Base-by-base conservation (phyloP, 129 eudicot species). In the Artemisia argyi region DNA sequence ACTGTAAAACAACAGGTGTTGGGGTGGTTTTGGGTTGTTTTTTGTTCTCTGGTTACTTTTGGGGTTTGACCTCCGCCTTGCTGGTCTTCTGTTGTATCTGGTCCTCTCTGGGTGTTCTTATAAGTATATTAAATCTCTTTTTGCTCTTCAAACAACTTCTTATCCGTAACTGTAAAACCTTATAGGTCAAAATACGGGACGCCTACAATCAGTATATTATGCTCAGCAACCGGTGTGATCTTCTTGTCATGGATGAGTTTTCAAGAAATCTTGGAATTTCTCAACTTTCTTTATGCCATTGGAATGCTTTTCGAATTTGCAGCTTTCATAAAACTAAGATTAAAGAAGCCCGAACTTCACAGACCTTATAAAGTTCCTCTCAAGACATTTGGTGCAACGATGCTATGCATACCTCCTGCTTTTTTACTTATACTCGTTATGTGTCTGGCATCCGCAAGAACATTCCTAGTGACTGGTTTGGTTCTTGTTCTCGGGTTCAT, bases 201-300 rank as follows among this genome's bases (percentile, higher is more conserved):
- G 1, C 98, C 98, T 47, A 87, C 96, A 35, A 55, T 86, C 61
- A 87, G 98, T 83, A 92, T 92, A 64, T 71, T 92, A 66, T 89
- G 89, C 79, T 92, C 98, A 0, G 98, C 98, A 68, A 85, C 89
- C 26, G 98, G 98, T 59, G 98, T 92, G 26, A 82, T 92, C 85
- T 80, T 92, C 81, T 55, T 92, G 19, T 89, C 98, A 52, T 92
- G 98, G 96, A 87, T 92, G 98, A 92, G 85, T 70, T 92, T 92
- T 79, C 91, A 89, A 35, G 96, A 92, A 81, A 92, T 92, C 77
- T 68, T 92, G 83, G 98, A 89, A 75, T 85, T 89, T 58, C 90
- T 86, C 19, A 92, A 92, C 87, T 89, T 92, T 80, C 88, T 92
- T 26, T 92, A 92, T 20, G 75, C 90, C 17, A 42, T 92, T 2